Conservation (phyloP, 2,329 filamentous ascomycete genomes). For the Cryphonectria radicalis region DNA sequence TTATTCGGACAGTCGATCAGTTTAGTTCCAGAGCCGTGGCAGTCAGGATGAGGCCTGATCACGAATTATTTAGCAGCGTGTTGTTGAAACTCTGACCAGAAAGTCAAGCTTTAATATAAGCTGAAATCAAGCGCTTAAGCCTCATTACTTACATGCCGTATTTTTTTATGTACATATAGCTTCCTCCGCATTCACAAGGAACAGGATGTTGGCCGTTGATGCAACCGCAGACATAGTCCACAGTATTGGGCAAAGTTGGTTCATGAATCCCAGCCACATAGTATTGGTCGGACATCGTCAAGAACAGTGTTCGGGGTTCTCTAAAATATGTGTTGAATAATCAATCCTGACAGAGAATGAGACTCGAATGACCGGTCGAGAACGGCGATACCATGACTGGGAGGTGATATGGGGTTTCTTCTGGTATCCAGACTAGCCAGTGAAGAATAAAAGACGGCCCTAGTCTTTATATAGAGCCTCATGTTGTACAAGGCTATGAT, state of each 20-base stretch:
- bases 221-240: conserved; percentile 32
- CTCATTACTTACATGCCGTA: conserved; percentile 20
- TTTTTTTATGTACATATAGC: conserved; percentile 8
- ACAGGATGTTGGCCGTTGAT: conserved; percentile 29
- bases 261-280: conserved; percentile 13
- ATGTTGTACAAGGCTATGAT: background rate
- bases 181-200: conserved; percentile 16
- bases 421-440: no score
- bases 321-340: background rate
- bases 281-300: conserved; percentile 22
- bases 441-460: background rate
- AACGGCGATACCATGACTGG: background rate
- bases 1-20: conserved; percentile 2
- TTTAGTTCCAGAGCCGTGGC: background rate
- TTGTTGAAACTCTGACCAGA: background rate
- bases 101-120: background rate
- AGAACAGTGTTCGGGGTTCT: no score
- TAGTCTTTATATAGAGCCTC: background rate
- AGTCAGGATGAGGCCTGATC: background rate
- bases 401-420: background rate
- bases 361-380: background rate
- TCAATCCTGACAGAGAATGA: background rate
- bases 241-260: conserved; percentile 22
- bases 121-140: no score
- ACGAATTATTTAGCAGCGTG: background rate